Base-by-base conservation (phyloP, 176 grass and related monocot species). In the Olyra latifolia region DNA sequence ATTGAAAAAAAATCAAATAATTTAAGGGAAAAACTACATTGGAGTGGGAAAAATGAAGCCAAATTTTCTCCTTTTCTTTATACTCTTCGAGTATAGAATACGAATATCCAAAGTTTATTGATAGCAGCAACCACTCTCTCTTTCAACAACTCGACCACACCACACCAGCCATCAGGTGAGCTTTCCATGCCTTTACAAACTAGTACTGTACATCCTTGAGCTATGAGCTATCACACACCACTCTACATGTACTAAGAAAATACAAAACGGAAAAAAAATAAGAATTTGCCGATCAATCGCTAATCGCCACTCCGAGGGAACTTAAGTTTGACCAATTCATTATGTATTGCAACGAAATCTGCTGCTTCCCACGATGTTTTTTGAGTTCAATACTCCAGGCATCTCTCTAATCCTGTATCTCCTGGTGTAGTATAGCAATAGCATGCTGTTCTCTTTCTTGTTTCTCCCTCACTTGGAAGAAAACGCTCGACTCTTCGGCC, bases 241-340 rank as follows among this genome's bases (percentile, higher is more conserved):
- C 74, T 79, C 74, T 88, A 88, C 86, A 88, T 88, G 80, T 83
- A 63, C 79, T 11, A 79, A 83, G 23, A 43, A 61, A 56, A 71
- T 69, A 75, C 57, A 65, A 66, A 75, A 35, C 32, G 32, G 5
- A 35, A 35, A 35, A 75, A 82, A 83, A 74, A 66, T 66, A n/a
- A n/a, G 80, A 65, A 75, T 25, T 19, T 29, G 50, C 54, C 59
- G 9, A 56, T 56, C 54, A 56, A 56, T 56, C 3, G 62, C 75
- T 4, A 74, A 61, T 6, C 49, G 53, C 75, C 28, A 48, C 57
- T 66, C 10, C 8, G 45, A 76, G 84, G 43, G 71, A 86, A 81
- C 29, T 47, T 75, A 85, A 71, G 77, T 65, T 76, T 4, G 28
- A 81, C 30, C 57, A 77, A 77, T 72, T 39, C 9, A 79, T 85